A percentile compares a stretch with the other conserved stretches of the same genome.
Conservation (phyloP, 2,329 filamentous ascomycete genomes). For the Truncatella angustata region DNA sequence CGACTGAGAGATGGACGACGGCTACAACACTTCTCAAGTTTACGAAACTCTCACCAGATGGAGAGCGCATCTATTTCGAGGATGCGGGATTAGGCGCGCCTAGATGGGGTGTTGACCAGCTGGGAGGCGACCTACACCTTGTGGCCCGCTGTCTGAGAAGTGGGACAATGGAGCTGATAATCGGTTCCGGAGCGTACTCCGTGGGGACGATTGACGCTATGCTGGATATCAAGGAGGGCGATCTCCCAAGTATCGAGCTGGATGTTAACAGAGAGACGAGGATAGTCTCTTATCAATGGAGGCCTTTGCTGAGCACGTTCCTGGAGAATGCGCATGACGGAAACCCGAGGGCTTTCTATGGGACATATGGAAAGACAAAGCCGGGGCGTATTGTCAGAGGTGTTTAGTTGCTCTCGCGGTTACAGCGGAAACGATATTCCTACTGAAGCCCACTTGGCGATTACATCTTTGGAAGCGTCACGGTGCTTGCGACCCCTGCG, state of each 20-base stretch:
- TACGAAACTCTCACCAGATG: not conserved
- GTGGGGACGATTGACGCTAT: not conserved
- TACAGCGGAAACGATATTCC: too few relatives aligned
- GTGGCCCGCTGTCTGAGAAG: not conserved
- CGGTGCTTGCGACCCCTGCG: too few relatives aligned
- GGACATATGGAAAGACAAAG: not conserved
- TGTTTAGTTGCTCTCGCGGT: not conserved
- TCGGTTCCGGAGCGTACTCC: not conserved
- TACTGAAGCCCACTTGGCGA: too few relatives aligned
- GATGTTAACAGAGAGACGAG: not conserved
- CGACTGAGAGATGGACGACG: not conserved
- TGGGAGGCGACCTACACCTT: not conserved
- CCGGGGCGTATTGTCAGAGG: not conserved
- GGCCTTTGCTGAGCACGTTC: constrained; percentile 1
- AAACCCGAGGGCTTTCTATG: not conserved
- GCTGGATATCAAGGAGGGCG: not conserved
- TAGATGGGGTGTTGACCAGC: not conserved
- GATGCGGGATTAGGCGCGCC: not conserved
- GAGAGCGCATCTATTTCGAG: not conserved
- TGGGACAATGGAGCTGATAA: not conserved
- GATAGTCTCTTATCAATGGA: not conserved
- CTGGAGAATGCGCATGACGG: not conserved
- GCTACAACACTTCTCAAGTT: not conserved
- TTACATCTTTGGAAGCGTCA: too few relatives aligned
- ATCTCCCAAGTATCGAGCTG: not conserved